phyloP scores from a whole-genome alignment of 1,139 yeast species.

The Trichomonascaceae sp. region DNA sequence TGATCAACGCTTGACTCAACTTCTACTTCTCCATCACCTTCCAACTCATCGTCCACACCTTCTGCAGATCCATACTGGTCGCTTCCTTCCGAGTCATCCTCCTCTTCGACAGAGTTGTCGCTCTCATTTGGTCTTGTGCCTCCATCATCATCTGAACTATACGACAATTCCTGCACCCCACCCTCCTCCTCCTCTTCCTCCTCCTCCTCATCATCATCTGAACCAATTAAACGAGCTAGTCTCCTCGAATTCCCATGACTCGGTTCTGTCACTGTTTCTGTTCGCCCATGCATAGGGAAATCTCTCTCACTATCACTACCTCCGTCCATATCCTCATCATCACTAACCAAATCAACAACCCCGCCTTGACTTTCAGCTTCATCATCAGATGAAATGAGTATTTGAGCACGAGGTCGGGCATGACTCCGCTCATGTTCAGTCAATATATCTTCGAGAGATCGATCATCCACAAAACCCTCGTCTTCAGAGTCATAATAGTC shows the following conservation, averaged over 20 bases:
- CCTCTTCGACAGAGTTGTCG: neutral
- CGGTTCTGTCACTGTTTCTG: constrained; percentile 35
- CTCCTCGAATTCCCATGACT: neutral
- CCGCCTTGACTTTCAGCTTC: neutral
- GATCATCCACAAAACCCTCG: constrained; percentile 11
- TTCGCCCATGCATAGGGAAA: neutral
- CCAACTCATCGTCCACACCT: neutral
- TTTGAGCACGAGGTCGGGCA: neutral
- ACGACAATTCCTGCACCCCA: too few species aligned
- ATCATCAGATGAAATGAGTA: neutral
- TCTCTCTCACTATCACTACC: too few species aligned
- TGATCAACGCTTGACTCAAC: neutral
- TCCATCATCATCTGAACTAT: neutral
- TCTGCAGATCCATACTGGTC: neutral
- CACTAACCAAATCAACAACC: neutral
- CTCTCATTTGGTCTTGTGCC: neutral
- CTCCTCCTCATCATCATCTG: constrained; percentile 1
- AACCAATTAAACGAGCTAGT: neutral
- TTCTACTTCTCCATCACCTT: constrained; percentile 2
- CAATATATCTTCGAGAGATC: constrained; percentile 7
- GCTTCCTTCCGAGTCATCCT: neutral
- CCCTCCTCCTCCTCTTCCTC: too few species aligned
- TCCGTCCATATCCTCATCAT: neutral
- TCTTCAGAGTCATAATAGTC: constrained; percentile 8
- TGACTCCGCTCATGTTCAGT: neutral